phyloP scores from a whole-genome alignment of 2,329 filamentous ascomycete species.

The Fusarium virguliforme region DNA sequence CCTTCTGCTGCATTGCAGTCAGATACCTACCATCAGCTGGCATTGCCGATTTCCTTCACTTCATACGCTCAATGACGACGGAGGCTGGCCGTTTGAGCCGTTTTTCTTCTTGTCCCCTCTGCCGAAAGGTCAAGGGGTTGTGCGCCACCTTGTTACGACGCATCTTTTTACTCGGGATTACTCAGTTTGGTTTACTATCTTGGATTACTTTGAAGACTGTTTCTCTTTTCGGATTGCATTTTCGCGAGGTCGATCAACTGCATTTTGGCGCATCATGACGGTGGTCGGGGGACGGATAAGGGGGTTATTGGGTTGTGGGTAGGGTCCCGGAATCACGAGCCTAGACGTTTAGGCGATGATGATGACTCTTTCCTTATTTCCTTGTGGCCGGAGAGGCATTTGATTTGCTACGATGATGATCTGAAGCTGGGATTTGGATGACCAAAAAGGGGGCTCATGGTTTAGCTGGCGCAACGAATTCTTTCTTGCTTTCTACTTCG shows the following conservation, averaged over 20 bases:
- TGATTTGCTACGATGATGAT: constrained; percentile 41
- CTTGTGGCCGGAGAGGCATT: constrained; percentile 24
- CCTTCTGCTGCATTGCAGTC: background rate
- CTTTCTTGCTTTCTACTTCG: constrained; percentile 19
- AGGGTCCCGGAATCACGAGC: constrained; percentile 16
- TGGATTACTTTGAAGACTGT: constrained; percentile 13
- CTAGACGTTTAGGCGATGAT: constrained; percentile 36
- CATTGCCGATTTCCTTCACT: background rate
- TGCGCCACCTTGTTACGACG: background rate
- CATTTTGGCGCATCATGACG: constrained; percentile 40
- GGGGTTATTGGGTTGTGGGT: constrained; percentile 8
- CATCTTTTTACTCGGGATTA: background rate
- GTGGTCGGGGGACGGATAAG: constrained; percentile 28
- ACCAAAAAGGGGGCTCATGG: constrained; percentile 25
- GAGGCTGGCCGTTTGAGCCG: constrained; percentile 6
- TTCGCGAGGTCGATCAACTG: constrained; percentile 30
- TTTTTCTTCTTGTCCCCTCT: background rate
- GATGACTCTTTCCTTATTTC: constrained; percentile 38
- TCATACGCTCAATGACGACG: background rate
- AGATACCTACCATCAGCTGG: background rate
- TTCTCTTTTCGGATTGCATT: constrained; percentile 14
- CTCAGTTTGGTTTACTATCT: background rate
- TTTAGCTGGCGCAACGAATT: constrained; percentile 32
- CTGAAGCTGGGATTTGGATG: constrained; percentile 41
- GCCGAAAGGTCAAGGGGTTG: constrained; percentile 2